phyloP scores from a whole-genome alignment of 2,329 filamentous ascomycete genomes.

The Cordyceps javanica region DNA sequence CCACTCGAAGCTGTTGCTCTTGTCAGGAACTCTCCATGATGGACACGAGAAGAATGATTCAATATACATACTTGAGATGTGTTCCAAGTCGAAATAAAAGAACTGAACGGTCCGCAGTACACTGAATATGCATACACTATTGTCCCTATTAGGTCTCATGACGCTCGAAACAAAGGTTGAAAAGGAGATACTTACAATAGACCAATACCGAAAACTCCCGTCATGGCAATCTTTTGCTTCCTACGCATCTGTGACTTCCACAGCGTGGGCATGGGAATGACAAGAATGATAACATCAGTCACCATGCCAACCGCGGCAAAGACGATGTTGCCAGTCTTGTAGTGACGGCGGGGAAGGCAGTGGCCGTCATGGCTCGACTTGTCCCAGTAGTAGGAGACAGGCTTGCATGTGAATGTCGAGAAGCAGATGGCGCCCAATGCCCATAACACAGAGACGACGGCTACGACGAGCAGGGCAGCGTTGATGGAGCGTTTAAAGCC shows the following conservation, averaged over 20 bases:
- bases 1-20: not conserved
- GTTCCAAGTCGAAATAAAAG: slow-evolving; percentile 7
- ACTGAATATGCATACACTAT: slow-evolving; percentile 10
- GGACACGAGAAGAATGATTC: not conserved
- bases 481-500: slow-evolving; percentile 6
- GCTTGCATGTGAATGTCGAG: slow-evolving; percentile 9
- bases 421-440: slow-evolving; percentile 4
- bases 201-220: slow-evolving; percentile 8
- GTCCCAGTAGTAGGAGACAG: slow-evolving; percentile 13
- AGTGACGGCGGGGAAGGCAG: not conserved
- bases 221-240: slow-evolving; percentile 10
- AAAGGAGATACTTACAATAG: not conserved
- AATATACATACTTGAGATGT: slow-evolving; percentile 7
- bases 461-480: not conserved
- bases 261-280: slow-evolving; percentile 11
- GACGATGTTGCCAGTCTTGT: slow-evolving; percentile 3
- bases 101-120: slow-evolving; percentile 7
- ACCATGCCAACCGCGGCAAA: not conserved
- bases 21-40: not conserved
- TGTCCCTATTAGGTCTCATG: not conserved
- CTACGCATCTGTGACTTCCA: slow-evolving; percentile 4
- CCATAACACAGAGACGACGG: not conserved
- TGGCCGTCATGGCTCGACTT: slow-evolving; percentile 2
- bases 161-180: not conserved
- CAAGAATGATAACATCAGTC: slow-evolving; percentile 2